Conservation (phyloP, 2,329 filamentous ascomycete genomes). For the Ophiostoma sp. region DNA sequence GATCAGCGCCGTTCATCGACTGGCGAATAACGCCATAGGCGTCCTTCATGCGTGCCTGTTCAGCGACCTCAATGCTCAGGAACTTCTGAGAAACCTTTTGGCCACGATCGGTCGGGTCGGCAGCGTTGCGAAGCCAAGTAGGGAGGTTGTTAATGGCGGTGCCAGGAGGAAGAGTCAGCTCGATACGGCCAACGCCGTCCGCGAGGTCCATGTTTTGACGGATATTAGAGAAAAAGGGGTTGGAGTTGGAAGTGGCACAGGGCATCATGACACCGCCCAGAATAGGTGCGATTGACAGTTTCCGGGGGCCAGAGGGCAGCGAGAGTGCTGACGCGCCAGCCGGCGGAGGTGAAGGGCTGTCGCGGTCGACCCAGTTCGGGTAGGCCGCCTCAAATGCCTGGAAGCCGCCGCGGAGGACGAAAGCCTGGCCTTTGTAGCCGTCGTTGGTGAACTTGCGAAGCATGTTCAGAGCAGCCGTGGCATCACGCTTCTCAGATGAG, state of each 20-base stretch:
- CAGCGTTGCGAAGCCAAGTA: conserved; percentile 71
- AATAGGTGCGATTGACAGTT: conserved; percentile 64
- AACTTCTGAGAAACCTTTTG: conserved; percentile 82
- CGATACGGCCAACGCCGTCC: conserved; percentile 84
- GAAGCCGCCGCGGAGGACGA: conserved; percentile 82
- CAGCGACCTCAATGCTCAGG: conserved; percentile 75
- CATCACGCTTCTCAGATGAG: conserved; percentile 77
- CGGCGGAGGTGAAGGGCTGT: conserved; percentile 40
- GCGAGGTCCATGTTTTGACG: conserved; percentile 95
- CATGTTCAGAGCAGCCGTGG: conserved; percentile 77
- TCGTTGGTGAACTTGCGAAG: conserved; percentile 90
- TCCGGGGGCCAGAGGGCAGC: conserved; percentile 49
- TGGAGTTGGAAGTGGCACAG: conserved; percentile 63
- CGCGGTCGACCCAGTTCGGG: conserved; percentile 62
- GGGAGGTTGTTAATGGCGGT: conserved; percentile 61
- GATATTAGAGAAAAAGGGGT: conserved; percentile 95
- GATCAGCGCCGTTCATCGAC: conserved; percentile 36
- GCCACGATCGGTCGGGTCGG: conserved; percentile 68
- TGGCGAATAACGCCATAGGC: conserved; percentile 59
- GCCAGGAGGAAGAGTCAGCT: conserved; percentile 51
- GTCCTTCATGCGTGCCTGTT: conserved; percentile 90
- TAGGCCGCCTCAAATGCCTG: conserved; percentile 68
- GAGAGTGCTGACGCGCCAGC: conserved; percentile 49
- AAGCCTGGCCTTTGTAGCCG: conserved; percentile 72
- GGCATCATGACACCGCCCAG: conserved; percentile 88